A percentile compares a stretch with the other conserved stretches of the same genome.
These are phyloP conservation scores for Dorcoceras hygrometricum DNA, from an alignment of 257 asterid species.

Conservation along the genomic window DNA sequence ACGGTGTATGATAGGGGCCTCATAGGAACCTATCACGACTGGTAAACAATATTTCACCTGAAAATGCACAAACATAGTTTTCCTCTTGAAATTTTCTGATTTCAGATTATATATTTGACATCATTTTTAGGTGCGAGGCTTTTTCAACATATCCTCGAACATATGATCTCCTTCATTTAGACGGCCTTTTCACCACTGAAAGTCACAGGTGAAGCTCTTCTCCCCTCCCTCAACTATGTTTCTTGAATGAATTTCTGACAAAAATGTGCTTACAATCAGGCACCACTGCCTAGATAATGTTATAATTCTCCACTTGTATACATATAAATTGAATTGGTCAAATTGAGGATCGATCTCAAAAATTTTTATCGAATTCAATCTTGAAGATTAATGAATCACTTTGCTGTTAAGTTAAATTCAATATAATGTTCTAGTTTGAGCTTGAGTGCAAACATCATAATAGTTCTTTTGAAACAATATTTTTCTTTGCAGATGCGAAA, in stretches of 20 bases:
- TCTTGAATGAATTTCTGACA: not conserved
- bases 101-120: not conserved
- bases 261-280: not conserved
- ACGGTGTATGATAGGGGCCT: slow-evolving; percentile 95
- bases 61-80: not conserved
- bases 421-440: no score
- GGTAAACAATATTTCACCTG: slow-evolving; percentile 43
- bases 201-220: slow-evolving; percentile 60
- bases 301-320: not conserved
- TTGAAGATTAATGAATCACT: not conserved
- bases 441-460: no score
- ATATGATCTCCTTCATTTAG: slow-evolving; percentile 87
- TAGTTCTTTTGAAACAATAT: not conserved
- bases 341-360: not conserved
- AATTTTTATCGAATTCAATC: no score
- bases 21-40: slow-evolving; percentile 89
- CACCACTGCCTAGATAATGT: not conserved
- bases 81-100: not conserved
- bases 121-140: slow-evolving; percentile 77
- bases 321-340: no score
- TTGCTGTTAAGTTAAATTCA: no score
- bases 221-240: slow-evolving; percentile 1
- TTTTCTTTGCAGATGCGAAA: slow-evolving; percentile 65
- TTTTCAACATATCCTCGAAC: slow-evolving; percentile 98
- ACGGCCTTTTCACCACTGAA: slow-evolving; percentile 86